Conservation (phyloP, 352 stramenopile genomes). For the Phytopythium oedochilum region DNA sequence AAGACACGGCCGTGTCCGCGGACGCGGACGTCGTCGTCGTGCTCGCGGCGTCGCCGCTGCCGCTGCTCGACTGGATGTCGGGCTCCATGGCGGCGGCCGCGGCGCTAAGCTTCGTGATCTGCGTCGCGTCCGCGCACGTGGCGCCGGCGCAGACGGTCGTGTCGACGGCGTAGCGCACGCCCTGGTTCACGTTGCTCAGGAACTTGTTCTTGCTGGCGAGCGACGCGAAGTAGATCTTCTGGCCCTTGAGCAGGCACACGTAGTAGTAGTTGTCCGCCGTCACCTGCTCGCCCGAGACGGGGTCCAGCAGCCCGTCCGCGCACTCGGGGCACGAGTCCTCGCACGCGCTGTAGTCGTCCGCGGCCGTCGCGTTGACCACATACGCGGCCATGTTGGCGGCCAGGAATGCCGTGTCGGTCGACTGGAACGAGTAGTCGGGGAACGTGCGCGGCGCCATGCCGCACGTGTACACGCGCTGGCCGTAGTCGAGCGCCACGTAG, state of each 20-base stretch:
- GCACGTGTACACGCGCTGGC: constrained; percentile 72
- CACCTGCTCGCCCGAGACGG: constrained; percentile 52
- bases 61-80: constrained; percentile 17
- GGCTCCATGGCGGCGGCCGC: constrained; percentile 32
- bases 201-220: constrained; percentile 62
- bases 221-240: constrained; percentile 86
- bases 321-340: constrained; percentile 39
- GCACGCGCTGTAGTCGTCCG: constrained; percentile 31
- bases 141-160: constrained; percentile 46
- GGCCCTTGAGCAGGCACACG: constrained; percentile 65
- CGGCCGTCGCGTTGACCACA: constrained; percentile 23
- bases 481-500: constrained; percentile 52
- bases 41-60: constrained; percentile 9
- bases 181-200: constrained; percentile 46
- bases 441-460: constrained; percentile 61
- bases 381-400: constrained; percentile 69
- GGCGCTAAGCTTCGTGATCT: constrained; percentile 50
- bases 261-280: constrained; percentile 59
- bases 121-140: constrained; percentile 52
- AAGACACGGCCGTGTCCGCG: constrained; percentile 6
- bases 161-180: constrained; percentile 44
- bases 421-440: constrained; percentile 36
- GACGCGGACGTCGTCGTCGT: neutral
- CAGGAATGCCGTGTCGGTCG: constrained; percentile 69
- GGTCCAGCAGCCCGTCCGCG: constrained; percentile 43